Conservation (phyloP, 495 filamentous ascomycete species). For the Penicillium nucicola region DNA sequence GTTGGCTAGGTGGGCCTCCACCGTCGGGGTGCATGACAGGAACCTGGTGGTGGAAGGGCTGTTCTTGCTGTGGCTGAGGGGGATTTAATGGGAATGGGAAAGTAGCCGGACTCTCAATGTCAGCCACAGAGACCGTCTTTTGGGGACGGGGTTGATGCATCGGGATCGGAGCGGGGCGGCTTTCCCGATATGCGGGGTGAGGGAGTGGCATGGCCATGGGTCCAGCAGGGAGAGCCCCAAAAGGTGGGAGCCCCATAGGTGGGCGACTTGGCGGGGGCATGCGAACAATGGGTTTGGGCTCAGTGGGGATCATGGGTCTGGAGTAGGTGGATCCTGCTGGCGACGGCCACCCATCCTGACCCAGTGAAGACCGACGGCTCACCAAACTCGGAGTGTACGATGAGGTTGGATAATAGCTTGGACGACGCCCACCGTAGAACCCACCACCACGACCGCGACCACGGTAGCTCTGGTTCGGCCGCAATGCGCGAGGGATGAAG, state of each 20-base stretch:
- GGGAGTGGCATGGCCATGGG: conserved; percentile 47
- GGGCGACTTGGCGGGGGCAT: conserved; percentile 65
- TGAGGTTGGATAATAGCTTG: conserved; percentile 78
- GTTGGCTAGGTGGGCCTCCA: conserved; percentile 62
- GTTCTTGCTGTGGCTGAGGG: conserved; percentile 68
- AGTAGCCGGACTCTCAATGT: conserved; percentile 82
- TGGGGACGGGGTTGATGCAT: conserved; percentile 97
- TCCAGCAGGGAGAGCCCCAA: conserved; percentile 22
- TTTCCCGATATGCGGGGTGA: conserved; percentile 76
- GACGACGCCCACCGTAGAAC: conserved; percentile 67
- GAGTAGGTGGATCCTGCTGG: conserved; percentile 75
- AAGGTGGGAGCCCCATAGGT: conserved; percentile 28
- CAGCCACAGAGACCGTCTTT: conserved; percentile 89
- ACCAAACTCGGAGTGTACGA: conserved; percentile 86
- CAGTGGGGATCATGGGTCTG: conserved; percentile 54
- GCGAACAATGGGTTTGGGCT: conserved; percentile 77
- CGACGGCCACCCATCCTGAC: conserved; percentile 72
- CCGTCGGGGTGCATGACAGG: conserved; percentile 33
- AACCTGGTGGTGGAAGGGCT: conserved; percentile 91
- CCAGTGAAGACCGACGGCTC: conserved; percentile 88
- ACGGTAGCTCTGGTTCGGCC: conserved; percentile 83
- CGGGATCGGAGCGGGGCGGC: conserved; percentile 67
- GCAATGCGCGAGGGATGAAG: conserved; percentile 91
- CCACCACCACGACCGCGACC: conserved; percentile 65
- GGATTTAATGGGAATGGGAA: conserved; percentile 64